Evolutionary conservation across 2,329 filamentous ascomycete genomes (phyloP).

Genomic region (Phaeophleospora eucalypticola): DNA sequence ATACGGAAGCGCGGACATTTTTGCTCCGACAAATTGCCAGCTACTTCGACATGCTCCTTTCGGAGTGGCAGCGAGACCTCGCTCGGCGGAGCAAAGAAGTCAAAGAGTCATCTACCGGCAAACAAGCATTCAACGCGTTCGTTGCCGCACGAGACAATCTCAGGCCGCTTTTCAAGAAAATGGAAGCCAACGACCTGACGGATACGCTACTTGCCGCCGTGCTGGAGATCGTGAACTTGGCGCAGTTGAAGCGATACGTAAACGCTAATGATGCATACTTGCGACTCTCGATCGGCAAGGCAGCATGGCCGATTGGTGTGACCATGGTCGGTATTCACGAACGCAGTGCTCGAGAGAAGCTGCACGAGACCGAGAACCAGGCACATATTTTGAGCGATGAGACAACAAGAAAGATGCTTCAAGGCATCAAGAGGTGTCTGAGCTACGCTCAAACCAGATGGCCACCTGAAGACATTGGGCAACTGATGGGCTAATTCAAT

Average conservation of each 20-base stretch:
- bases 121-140: constrained; percentile 79
- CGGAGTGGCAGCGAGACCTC: constrained; percentile 79
- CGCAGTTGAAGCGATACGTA: constrained; percentile 87
- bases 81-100: constrained; percentile 53
- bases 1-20: constrained; percentile 62
- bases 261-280: constrained; percentile 96
- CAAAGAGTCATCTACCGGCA: constrained; percentile 72
- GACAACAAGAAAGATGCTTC: constrained; percentile 87
- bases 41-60: constrained; percentile 94
- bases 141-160: constrained; percentile 82
- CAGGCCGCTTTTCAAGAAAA: constrained; percentile 81
- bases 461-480: constrained; percentile 86
- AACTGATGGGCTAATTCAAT: constrained; percentile 75
- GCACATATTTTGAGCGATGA: constrained; percentile 98
- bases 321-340: constrained; percentile 99
- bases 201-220: constrained; percentile 70
- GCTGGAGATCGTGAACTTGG: constrained; percentile 85
- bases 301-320: constrained; percentile 95
- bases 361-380: constrained; percentile 71
- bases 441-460: constrained; percentile 96
- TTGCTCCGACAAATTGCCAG: constrained; percentile 84
- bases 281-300: constrained; percentile 68
- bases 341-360: constrained; percentile 87
- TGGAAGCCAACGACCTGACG: constrained; percentile 77
- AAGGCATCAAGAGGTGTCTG: constrained; percentile 95